A percentile compares a stretch with the other conserved stretches of the same genome.
Evolutionary conservation across 2,329 filamentous ascomycete genomes (phyloP).

Genomic region (Teratosphaeria zuluensis): DNA sequence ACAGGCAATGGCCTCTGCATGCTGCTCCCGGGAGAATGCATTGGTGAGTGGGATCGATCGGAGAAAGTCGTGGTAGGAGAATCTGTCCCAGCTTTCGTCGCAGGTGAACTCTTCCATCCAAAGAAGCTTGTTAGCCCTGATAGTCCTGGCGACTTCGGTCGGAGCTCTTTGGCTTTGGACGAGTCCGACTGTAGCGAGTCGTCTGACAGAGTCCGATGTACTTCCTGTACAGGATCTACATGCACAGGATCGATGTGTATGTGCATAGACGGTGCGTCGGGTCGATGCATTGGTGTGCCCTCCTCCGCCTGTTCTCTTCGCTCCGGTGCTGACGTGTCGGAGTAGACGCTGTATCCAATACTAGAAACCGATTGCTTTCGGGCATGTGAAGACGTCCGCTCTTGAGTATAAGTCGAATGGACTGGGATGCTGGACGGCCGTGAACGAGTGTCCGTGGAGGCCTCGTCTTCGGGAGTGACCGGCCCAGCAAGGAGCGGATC

Average conservation of each 20-base stretch:
- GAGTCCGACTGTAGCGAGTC: constrained; percentile 17
- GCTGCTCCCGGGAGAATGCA: constrained; percentile 40
- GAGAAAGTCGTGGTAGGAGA: constrained; percentile 56
- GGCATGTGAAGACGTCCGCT: constrained; percentile 14
- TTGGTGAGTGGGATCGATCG: constrained; percentile 48
- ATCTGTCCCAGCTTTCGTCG: constrained; percentile 36
- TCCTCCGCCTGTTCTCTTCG: not conserved
- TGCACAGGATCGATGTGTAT: constrained; percentile 23
- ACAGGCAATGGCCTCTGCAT: constrained; percentile 22
- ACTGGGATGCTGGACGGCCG: constrained; percentile 17
- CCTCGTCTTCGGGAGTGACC: constrained; percentile 9
- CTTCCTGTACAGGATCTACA: constrained; percentile 15
- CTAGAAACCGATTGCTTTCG: constrained; percentile 16
- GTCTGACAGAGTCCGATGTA: constrained; percentile 26
- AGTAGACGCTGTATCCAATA: constrained; percentile 14
- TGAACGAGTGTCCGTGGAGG: constrained; percentile 12
- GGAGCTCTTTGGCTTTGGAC: constrained; percentile 14
- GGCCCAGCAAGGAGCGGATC: constrained; percentile 22
- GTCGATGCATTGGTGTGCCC: constrained; percentile 4
- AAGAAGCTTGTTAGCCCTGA: constrained; percentile 54
- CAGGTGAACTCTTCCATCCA: constrained; percentile 49
- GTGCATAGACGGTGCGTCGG: constrained; percentile 23
- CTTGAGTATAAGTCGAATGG: constrained; percentile 19
- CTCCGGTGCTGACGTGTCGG: not conserved
- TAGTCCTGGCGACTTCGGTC: constrained; percentile 28